phyloP scores from a whole-genome alignment of 2,329 filamentous ascomycete species.

The Pseudogymnoascus sp. region DNA sequence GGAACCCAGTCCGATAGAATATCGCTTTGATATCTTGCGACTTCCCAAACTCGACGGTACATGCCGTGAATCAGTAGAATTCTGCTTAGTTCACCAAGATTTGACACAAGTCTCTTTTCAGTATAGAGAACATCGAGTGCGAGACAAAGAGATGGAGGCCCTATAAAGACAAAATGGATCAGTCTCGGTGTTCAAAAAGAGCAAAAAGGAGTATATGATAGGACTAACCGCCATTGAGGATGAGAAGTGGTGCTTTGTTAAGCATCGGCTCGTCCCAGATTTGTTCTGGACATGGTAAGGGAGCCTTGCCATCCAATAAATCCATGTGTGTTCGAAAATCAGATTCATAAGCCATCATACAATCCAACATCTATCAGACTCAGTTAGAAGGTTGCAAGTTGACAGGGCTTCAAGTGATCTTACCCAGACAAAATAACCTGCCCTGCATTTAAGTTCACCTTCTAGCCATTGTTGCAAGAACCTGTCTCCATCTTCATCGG shows the following conservation, averaged over 20 bases:
- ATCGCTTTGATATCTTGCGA: constrained; percentile 23
- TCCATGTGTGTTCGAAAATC: constrained; percentile 13
- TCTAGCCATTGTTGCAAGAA: constrained; percentile 11
- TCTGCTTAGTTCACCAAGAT: constrained; percentile 40
- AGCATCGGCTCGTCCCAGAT: constrained; percentile 10
- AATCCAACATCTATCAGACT: constrained; percentile 7
- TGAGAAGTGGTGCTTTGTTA: constrained; percentile 8
- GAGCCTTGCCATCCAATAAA: constrained; percentile 11
- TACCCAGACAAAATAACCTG: constrained; percentile 12
- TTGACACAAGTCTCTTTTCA: constrained; percentile 37
- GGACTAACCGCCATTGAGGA: constrained; percentile 9
- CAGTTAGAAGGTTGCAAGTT: not conserved
- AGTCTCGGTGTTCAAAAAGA: not conserved
- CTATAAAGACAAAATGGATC: not conserved
- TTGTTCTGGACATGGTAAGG: constrained; percentile 11
- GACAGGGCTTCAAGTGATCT: not conserved
- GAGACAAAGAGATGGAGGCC: constrained; percentile 9
- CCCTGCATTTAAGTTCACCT: constrained; percentile 10
- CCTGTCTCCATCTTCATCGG: not conserved
- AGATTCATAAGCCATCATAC: constrained; percentile 11
- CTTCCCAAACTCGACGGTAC: constrained; percentile 41
- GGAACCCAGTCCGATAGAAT: constrained; percentile 20
- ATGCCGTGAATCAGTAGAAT: constrained; percentile 41
- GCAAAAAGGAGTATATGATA: not conserved
- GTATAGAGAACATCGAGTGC: constrained; percentile 38